Evolutionary conservation across 139 green algal species (phyloP).

Genomic region (Spirogloea muscicola): DNA sequence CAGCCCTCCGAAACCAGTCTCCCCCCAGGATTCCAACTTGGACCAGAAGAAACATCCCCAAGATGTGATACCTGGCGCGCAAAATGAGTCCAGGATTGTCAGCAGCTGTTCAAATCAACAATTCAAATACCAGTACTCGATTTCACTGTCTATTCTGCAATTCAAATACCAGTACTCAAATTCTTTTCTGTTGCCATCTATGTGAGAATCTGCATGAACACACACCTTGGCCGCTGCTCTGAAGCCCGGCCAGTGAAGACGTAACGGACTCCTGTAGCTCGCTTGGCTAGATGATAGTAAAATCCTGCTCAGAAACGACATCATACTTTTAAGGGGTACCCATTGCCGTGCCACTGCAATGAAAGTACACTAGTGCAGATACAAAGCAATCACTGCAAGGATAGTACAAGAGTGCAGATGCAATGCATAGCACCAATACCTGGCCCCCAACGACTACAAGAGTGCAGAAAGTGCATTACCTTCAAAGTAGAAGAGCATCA

Average conservation of each 20-base stretch:
- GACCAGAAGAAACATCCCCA: constrained; percentile 68
- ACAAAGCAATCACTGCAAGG: background rate
- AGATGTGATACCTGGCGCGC: constrained; percentile 54
- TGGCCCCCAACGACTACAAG: background rate
- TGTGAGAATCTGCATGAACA: no score
- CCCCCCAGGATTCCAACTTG: constrained; percentile 61
- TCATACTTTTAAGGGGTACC: background rate
- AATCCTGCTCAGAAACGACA: constrained; percentile 1
- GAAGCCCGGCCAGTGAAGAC: constrained; percentile 53
- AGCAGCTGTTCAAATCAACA: no score
- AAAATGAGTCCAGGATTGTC: no score
- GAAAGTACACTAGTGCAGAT: background rate
- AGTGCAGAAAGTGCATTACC: constrained; percentile 36
- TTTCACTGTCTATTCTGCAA: no score
- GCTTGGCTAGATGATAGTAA: constrained; percentile 65
- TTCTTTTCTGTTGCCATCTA: no score
- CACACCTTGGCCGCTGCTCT: constrained; percentile 53
- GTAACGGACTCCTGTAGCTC: constrained; percentile 52
- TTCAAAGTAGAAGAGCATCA: constrained; percentile 77
- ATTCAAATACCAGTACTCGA: no score
- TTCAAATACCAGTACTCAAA: no score
- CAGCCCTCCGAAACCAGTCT: constrained; percentile 4
- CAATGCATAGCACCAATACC: background rate
- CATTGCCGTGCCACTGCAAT: background rate
- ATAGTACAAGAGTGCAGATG: background rate